These are phyloP conservation scores for Sporobolomyces roseus DNA, from an alignment of 768 basidiomycete species.

Conservation along the genomic window DNA sequence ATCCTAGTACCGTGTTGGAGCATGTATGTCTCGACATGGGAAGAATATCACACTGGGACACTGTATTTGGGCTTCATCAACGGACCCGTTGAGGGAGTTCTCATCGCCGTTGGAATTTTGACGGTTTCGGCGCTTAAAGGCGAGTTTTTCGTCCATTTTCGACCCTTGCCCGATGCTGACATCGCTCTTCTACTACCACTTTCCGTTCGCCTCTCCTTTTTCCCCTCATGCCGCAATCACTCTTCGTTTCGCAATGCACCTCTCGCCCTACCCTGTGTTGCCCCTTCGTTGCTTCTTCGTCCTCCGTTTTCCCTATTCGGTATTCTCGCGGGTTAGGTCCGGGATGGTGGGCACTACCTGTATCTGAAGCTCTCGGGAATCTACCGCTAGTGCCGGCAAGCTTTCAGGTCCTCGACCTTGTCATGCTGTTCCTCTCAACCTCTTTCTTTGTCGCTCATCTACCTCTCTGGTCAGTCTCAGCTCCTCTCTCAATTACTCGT, in stretches of 20 bases:
- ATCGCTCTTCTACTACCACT: too few relatives aligned
- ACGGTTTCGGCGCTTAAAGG: conserved; percentile 14
- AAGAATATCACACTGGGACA: conserved; percentile 37
- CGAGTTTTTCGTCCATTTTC: not conserved
- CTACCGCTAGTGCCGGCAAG: conserved; percentile 13
- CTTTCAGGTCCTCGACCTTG: conserved; percentile 10
- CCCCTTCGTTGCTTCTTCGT: too few relatives aligned
- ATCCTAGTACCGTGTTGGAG: conserved; percentile 33
- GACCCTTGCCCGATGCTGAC: not conserved
- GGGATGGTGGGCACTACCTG: conserved; percentile 15
- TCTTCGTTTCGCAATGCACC: too few relatives aligned
- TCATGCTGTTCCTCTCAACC: conserved; percentile 23
- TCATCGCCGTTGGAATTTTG: conserved; percentile 22
- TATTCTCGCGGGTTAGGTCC: not conserved
- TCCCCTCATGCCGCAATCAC: too few relatives aligned
- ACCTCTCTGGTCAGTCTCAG: conserved; percentile 19
- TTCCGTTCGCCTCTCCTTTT: too few relatives aligned
- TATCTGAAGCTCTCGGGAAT: not conserved
- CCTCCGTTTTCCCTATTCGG: too few relatives aligned
- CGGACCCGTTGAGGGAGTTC: conserved; percentile 33
- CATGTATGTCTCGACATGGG: conserved; percentile 36
- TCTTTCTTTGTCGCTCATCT: conserved; percentile 25
- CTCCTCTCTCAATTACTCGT: not conserved
- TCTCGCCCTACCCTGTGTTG: too few relatives aligned
- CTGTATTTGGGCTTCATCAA: conserved; percentile 35